These are phyloP conservation scores for Corchorus capsularis DNA, from an alignment of 345 rosid species.

Conservation along the genomic window DNA sequence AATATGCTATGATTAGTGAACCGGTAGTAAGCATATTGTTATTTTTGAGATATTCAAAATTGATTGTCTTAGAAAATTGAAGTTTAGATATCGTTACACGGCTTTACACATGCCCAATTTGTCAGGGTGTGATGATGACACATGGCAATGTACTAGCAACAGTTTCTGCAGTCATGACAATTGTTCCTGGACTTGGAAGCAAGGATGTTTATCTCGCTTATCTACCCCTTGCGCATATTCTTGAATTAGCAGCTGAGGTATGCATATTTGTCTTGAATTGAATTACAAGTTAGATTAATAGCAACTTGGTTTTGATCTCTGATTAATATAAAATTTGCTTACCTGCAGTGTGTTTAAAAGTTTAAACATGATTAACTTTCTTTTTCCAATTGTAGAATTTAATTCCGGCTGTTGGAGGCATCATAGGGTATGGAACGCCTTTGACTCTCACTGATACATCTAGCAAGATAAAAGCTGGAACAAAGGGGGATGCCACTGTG, in stretches of 20 bases:
- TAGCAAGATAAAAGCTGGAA: slow-evolving; percentile 86
- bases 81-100: slow-evolving; percentile 7
- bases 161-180: slow-evolving; percentile 88
- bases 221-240: slow-evolving; percentile 94
- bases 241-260: slow-evolving; percentile 97
- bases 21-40: neutral
- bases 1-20: neutral
- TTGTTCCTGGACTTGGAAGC: slow-evolving; percentile 85
- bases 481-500: slow-evolving; percentile 85
- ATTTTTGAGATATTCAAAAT: neutral
- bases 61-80: neutral
- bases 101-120: slow-evolving; percentile 15
- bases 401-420: slow-evolving; percentile 81
- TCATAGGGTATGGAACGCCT: slow-evolving; percentile 95
- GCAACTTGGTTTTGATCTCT: neutral
- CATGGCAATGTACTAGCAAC: slow-evolving; percentile 93
- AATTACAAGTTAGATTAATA: neutral
- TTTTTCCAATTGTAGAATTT: slow-evolving; percentile 54
- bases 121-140: slow-evolving; percentile 99
- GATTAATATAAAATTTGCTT: neutral
- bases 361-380: slow-evolving; percentile 20
- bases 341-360: slow-evolving; percentile 19
- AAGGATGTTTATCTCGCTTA: slow-evolving; percentile 86
- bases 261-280: slow-evolving; percentile 18
- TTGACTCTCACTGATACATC: slow-evolving; percentile 96